A percentile compares a stretch with the other conserved stretches of the same genome.
These are phyloP conservation scores for Raffaelea ambrosiae DNA, from an alignment of 2,329 filamentous ascomycete species.

Conservation along the genomic window DNA sequence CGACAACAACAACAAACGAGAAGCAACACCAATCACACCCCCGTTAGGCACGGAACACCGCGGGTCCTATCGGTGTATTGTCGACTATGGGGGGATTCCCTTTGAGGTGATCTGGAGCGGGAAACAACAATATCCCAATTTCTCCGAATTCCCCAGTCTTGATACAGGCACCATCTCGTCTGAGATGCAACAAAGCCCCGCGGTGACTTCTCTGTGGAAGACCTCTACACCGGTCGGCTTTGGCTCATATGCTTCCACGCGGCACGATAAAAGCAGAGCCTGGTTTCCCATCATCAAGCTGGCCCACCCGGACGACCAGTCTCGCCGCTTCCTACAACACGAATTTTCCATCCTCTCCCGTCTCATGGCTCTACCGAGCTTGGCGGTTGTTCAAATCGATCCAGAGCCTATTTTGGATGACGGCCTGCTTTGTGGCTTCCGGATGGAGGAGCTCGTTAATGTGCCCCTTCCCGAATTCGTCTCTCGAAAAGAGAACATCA, in stretches of 20 bases:
- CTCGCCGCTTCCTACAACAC: constrained; percentile 2
- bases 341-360: constrained; percentile 3
- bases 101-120: constrained; percentile 2
- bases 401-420: constrained; percentile 3
- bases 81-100: constrained; percentile 1
- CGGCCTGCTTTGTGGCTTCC: constrained; percentile 1
- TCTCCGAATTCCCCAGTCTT: constrained; percentile 1
- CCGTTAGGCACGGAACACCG: constrained; percentile 2
- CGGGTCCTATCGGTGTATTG: constrained; percentile 2
- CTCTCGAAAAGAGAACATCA: constrained; percentile 2
- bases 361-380: constrained; percentile 1
- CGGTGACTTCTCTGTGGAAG: constrained; percentile 2
- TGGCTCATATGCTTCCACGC: constrained; percentile 1
- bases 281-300: constrained; percentile 3
- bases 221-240: constrained; percentile 1
- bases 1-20: constrained; percentile 1
- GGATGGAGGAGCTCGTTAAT: constrained; percentile 1
- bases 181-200: constrained; percentile 2
- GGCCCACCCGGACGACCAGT: constrained; percentile 4
- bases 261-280: constrained; percentile 2
- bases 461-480: constrained; percentile 2
- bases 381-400: constrained; percentile 2
- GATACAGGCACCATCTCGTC: constrained; percentile 1
- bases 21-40: constrained; percentile 2
- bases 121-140: constrained; percentile 1